A percentile compares a stretch with the other conserved stretches of the same genome.
These are phyloP conservation scores for Solanum ossicruentum DNA, from an alignment of 257 asterid species.

Conservation along the genomic window DNA sequence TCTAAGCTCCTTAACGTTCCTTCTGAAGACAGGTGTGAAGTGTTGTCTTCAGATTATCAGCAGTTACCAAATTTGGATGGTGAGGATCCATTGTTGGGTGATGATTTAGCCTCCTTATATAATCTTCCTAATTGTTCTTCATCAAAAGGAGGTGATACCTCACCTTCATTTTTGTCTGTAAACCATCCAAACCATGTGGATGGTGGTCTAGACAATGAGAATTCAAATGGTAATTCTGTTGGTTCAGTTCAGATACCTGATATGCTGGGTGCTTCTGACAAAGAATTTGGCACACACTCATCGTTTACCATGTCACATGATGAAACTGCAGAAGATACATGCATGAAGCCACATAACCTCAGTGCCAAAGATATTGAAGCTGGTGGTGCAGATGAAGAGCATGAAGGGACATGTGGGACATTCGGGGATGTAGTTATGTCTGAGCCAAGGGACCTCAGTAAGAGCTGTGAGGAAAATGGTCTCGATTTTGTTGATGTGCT, in stretches of 20 bases:
- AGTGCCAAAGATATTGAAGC: background rate
- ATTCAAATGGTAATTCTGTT: background rate
- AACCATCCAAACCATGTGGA: background rate
- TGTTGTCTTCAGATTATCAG: constrained; percentile 4
- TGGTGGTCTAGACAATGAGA: constrained; percentile 9
- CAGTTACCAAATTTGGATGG: constrained; percentile 5
- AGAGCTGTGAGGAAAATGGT: background rate
- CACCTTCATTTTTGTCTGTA: constrained; percentile 10
- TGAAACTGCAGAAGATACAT: constrained; percentile 12
- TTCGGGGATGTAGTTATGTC: background rate
- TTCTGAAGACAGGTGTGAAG: constrained; percentile 9
- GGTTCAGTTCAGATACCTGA: constrained; percentile 1
- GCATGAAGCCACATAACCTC: background rate
- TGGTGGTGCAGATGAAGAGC: background rate
- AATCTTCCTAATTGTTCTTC: constrained; percentile 1
- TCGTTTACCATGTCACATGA: constrained; percentile 2
- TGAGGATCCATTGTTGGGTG: background rate
- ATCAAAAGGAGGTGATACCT: constrained; percentile 1
- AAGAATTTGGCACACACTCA: constrained; percentile 7
- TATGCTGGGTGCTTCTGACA: background rate
- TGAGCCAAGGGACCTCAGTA: background rate
- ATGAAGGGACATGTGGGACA: background rate
- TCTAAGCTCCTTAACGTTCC: background rate
- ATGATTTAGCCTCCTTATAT: background rate
- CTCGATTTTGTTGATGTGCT: background rate